phyloP scores from a whole-genome alignment of 805 yeast genomes.

The Maudiozyma bulderi region DNA sequence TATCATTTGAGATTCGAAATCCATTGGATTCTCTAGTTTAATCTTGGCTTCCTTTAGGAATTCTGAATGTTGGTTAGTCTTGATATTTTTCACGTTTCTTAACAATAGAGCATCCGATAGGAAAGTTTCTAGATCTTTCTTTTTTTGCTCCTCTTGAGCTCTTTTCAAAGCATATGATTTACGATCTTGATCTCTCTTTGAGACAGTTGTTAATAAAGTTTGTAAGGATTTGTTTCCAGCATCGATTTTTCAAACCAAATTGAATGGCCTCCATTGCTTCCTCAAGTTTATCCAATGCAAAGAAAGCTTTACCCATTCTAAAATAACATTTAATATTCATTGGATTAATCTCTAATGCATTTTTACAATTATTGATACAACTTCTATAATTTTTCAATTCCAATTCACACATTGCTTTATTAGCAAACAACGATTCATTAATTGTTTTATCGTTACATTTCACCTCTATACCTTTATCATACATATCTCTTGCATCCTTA shows the following conservation, averaged over 20 bases:
- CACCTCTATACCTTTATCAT: slow-evolving; percentile 70
- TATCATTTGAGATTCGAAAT: slow-evolving; percentile 68
- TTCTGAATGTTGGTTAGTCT: slow-evolving; percentile 47
- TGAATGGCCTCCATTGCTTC: slow-evolving; percentile 62
- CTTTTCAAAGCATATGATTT: slow-evolving; percentile 24
- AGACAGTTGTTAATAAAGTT: slow-evolving; percentile 35
- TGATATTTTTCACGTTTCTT: slow-evolving; percentile 45
- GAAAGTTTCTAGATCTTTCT: slow-evolving; percentile 33
- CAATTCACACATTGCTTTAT: slow-evolving; percentile 87
- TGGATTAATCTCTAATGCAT: slow-evolving; percentile 56
- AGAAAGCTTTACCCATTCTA: slow-evolving; percentile 75
- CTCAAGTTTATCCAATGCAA: slow-evolving; percentile 52
- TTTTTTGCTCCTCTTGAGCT: slow-evolving; percentile 20
- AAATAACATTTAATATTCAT: slow-evolving; percentile 74
- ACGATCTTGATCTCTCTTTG: slow-evolving; percentile 30
- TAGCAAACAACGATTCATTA: slow-evolving; percentile 56
- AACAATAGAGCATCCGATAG: slow-evolving; percentile 51
- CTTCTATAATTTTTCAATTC: slow-evolving; percentile 76
- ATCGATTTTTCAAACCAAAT: slow-evolving; percentile 56
- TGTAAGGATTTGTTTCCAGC: slow-evolving; percentile 47
- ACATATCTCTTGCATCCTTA: slow-evolving; percentile 66
- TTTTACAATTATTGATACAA: slow-evolving; percentile 78
- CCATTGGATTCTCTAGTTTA: slow-evolving; percentile 52
- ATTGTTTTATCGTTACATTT: slow-evolving; percentile 48
- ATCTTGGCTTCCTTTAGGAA: slow-evolving; percentile 44